Percentiles rank a stretch among this genome's conserved stretches.
Conservation (phyloP, 73 alveolate genomes). For the Breviolum minutum region DNA sequence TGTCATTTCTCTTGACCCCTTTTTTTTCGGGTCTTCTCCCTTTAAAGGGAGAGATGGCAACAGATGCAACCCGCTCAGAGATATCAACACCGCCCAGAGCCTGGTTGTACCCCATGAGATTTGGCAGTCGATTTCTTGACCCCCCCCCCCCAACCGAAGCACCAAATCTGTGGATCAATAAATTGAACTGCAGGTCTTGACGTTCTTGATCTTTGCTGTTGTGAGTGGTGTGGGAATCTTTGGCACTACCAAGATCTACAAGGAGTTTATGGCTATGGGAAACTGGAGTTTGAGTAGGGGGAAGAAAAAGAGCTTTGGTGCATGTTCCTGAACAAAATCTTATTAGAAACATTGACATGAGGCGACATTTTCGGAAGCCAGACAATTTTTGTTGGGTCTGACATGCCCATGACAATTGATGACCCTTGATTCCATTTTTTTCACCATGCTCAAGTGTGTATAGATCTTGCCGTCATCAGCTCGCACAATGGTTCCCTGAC, state of each 20-base stretch:
- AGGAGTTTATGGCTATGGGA: not conserved
- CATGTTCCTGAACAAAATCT: not conserved
- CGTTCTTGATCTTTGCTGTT: constrained; percentile 22
- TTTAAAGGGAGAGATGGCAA: no score
- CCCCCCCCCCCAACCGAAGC: not conserved
- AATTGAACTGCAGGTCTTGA: not conserved
- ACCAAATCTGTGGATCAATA: not conserved
- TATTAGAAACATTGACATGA: not conserved
- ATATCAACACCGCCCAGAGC: no score
- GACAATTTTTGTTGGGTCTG: no score
- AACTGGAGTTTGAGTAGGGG: not conserved
- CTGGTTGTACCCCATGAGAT: no score
- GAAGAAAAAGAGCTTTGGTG: not conserved
- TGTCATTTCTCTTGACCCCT: no score
- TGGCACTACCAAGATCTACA: constrained; percentile 62
- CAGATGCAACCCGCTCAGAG: no score
- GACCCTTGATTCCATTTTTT: no score
- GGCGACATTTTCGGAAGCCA: not conserved
- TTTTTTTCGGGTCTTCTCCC: no score
- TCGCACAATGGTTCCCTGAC: no score
- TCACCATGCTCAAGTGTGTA: no score
- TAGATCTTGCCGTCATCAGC: no score
- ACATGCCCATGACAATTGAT: no score
- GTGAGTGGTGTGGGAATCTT: constrained; percentile 48
- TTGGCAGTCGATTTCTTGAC: not conserved